A percentile compares a stretch with the other conserved stretches of the same genome.
phyloP scores from a whole-genome alignment of 306 rosid species.

The Ormosia emarginata region DNA sequence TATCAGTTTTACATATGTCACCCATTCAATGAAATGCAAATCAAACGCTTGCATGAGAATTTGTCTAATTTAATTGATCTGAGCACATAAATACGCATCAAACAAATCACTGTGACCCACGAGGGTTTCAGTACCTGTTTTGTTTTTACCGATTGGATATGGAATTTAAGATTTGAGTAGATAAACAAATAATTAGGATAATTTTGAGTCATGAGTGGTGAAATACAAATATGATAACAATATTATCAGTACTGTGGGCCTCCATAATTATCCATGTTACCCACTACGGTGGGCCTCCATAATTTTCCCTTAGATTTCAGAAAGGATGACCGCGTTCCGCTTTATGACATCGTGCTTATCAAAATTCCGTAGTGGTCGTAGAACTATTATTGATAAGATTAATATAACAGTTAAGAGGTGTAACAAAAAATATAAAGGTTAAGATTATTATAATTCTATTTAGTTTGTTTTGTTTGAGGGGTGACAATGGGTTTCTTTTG shows the following conservation, averaged over 20 bases:
- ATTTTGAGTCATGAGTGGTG: too few relatives aligned
- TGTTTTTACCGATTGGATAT: neutral
- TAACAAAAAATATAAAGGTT: neutral
- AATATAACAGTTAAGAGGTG: neutral
- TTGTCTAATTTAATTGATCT: too few relatives aligned
- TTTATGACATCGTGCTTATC: constrained; percentile 15
- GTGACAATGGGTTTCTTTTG: neutral
- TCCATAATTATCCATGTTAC: neutral
- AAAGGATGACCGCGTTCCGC: neutral
- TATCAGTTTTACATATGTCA: neutral
- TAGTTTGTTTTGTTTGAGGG: neutral
- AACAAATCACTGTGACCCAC: neutral
- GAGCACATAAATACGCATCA: too few relatives aligned
- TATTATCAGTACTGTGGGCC: neutral
- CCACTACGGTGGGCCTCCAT: neutral
- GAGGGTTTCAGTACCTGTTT: neutral
- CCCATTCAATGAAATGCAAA: too few relatives aligned
- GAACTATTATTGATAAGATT: constrained; percentile 8
- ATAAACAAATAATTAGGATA: too few relatives aligned
- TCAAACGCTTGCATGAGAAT: too few relatives aligned
- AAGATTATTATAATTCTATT: neutral
- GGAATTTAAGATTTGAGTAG: too few relatives aligned
- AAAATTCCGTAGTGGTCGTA: neutral
- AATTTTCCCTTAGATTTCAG: neutral
- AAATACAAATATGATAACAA: neutral